Evolutionary conservation across 1,139 yeast genomes (phyloP), one percentile per base, ranked within the genome.

Genomic region (Debaryomyces psychrophilus): DNA sequence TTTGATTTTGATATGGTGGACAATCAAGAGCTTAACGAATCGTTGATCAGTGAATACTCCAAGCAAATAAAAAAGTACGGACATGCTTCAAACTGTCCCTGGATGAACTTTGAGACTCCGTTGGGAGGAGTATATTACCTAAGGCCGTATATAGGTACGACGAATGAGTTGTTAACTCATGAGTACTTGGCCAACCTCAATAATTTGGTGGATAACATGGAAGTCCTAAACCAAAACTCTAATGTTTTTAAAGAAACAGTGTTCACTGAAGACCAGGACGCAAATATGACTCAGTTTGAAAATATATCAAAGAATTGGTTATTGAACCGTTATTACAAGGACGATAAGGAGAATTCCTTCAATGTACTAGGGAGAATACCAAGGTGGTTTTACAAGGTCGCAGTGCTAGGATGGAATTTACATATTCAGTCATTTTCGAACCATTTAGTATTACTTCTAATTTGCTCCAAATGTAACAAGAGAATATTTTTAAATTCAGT

Each of bases 21-120:
- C 42, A 50, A 56, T 37, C 56, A 58, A 11, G 59, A 57, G 9
- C 56, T 73, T 31, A 64, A 71, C 43, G 36, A 26, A 6, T 50
- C 60, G 15, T 56, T 73, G 37, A 56, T 53, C 18, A 46, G 52
- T 3, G 60, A 57, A 26, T 73, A 73, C 49, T 33, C 59, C 8
- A 44, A 52, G 9, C 69, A 64, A 42, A 53, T 73, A 9, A 50
- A 47, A 31, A 40, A 41, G 1, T 35, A 49, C 4, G 76, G 67
- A 4, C 79, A 74, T 49, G 54, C 59, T 5, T 14, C 45, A 0
- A 58, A 60, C 36, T 74, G 79, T 44, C 62, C 71, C 1, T 73
- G 79, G 79, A 54, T 63, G 28, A 62, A 59, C 44, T 65, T 70
- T 37, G 73, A 67, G 47, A 65, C 73, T 23, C 75, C 77, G 0